Evolutionary conservation across 2,329 filamentous ascomycete genomes (phyloP), one percentile per base, ranked within the genome.

Genomic region (Teratosphaeria destructans): DNA sequence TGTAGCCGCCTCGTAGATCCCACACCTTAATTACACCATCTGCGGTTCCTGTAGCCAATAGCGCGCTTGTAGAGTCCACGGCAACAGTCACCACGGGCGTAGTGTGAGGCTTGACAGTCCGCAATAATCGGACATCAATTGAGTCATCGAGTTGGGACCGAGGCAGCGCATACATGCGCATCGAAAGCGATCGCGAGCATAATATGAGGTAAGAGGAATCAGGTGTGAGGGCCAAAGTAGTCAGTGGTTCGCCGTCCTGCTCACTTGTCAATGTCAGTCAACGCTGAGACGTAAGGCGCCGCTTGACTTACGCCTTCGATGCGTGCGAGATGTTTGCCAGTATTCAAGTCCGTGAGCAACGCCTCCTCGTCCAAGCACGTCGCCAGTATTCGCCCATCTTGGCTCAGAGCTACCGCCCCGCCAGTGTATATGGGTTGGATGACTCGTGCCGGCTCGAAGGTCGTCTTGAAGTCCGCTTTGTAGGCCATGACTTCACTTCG

Each of bases 1-100:
- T 85, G 73, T 89, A 97, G 26, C 94, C 94, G 53, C 87, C 90
- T 56, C 82, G 80, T 61, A 99, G 90, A 75, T 99, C 94, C 93
- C 93, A 99, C 57, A 99, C 87, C 74, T 99, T 99, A 68, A 97
- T 89, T 0, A 88, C 84, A 27, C 94, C 94, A 71, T 99, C 94
- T 3, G 94, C 92, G 55, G 89, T 90, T 63, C 95, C 94, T 16
- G 93, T 97, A 16, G 92, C 94, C 52, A 99, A 80, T 12, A 99
- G 79, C 1, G 93, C 95, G 69, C 92, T 88, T 1, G 92, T 96
- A 58, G 84, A 82, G 72, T 99, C 94, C 62, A 94, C 85, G 1
- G 90, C 86, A 14, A 93, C 80, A 8, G 93, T 90, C 1, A 96
- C 86, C 1, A 97, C 91, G 0, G 95, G 94, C 2, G 93, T 92